Evolutionary conservation across 2,329 filamentous ascomycete species (phyloP).

Genomic region (Diaporthe humulicola): DNA sequence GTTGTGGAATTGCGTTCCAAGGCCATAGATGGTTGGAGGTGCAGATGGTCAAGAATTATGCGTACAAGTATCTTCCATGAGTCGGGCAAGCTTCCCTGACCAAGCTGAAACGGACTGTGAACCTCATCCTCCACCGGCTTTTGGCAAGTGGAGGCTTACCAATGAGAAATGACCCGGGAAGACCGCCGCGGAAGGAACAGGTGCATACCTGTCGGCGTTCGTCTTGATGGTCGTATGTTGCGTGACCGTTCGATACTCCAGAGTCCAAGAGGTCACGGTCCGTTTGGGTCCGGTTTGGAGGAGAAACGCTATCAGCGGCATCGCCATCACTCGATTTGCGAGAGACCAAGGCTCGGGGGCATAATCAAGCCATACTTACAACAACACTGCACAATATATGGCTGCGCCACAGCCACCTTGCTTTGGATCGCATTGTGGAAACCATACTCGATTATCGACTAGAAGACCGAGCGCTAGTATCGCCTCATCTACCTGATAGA

Average conservation of each 20-base stretch:
- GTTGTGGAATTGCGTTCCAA: conserved; percentile 7
- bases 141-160: conserved; percentile 26
- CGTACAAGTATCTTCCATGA: conserved; percentile 5
- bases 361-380: neutral
- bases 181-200: neutral
- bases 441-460: neutral
- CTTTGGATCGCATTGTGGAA: neutral
- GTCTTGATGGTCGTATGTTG: neutral
- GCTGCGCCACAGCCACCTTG: conserved; percentile 8
- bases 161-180: neutral
- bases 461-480: neutral
- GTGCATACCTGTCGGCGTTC: neutral
- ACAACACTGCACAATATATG: neutral
- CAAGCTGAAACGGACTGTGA: conserved; percentile 14
- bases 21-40: conserved; percentile 10
- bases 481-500: conserved; percentile 61
- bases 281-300: neutral
- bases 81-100: conserved; percentile 23
- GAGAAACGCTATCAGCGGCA: neutral
- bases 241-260: neutral
- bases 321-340: neutral
- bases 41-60: conserved; percentile 12
- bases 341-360: neutral
- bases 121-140: conserved; percentile 18
- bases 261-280: neutral